Evolutionary conservation across 768 basidiomycete species (phyloP).

Genomic region (Russula sp.): DNA sequence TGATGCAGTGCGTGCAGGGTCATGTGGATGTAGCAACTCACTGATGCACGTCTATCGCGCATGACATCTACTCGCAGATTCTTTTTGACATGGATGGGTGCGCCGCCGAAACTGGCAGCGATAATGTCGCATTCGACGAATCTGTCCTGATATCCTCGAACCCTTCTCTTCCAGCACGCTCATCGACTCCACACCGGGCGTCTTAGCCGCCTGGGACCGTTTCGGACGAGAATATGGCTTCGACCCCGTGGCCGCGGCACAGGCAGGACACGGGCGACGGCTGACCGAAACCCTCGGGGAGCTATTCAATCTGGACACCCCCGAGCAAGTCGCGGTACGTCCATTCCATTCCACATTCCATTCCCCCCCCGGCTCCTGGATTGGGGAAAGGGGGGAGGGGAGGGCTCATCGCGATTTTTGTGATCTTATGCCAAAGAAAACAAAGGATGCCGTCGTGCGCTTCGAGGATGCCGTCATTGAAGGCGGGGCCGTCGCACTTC

Average conservation of each 20-base stretch:
- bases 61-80: constrained; percentile 34
- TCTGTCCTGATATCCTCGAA: neutral
- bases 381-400: no score
- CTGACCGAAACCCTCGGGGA: constrained; percentile 68
- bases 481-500: constrained; percentile 55
- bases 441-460: constrained; percentile 53
- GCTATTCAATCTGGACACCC: constrained; percentile 55
- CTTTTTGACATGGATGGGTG: constrained; percentile 70
- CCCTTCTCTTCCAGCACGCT: constrained; percentile 43
- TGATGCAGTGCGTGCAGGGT: constrained; percentile 38
- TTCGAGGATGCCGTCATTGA: constrained; percentile 73
- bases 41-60: neutral
- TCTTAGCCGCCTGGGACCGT: constrained; percentile 67
- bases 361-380: no score
- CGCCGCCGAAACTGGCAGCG: constrained; percentile 10
- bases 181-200: constrained; percentile 79
- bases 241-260: constrained; percentile 41
- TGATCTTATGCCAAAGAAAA: neutral
- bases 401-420: neutral
- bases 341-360: constrained; percentile 17
- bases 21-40: neutral
- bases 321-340: constrained; percentile 45
- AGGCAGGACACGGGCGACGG: constrained; percentile 68
- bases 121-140: neutral
- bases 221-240: constrained; percentile 56